Evolutionary conservation across 2,329 filamentous ascomycete genomes (phyloP).

Genomic region (Exophiala spinifera): DNA sequence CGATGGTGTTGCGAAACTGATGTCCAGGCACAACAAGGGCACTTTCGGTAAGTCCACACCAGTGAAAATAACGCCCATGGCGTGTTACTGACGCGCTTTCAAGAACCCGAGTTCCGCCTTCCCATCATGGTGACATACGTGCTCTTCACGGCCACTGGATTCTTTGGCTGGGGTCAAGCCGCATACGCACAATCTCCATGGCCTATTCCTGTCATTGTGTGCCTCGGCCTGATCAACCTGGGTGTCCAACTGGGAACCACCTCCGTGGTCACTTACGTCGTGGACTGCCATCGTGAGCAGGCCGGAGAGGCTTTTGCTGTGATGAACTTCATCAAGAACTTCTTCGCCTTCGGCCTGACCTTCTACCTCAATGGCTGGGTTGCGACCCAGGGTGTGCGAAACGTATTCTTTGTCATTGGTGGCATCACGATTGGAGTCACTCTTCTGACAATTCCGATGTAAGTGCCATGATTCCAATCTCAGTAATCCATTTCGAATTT

Average conservation of each 20-base stretch:
- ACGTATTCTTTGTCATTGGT: conserved; percentile 39
- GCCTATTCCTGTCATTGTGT: conserved; percentile 38
- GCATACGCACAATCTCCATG: conserved; percentile 32
- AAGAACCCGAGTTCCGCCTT: conserved; percentile 41
- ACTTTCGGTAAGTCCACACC: conserved; percentile 29
- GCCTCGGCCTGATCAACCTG: conserved; percentile 37
- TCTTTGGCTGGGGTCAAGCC: conserved; percentile 39
- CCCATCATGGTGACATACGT: conserved; percentile 38
- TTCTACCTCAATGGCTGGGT: conserved; percentile 44
- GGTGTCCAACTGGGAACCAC: conserved; percentile 41
- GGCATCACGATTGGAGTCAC: conserved; percentile 36
- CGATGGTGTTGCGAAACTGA: conserved; percentile 35
- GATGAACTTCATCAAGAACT: conserved; percentile 42
- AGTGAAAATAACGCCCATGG: background rate
- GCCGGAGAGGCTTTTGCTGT: conserved; percentile 40
- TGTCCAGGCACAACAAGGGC: conserved; percentile 38
- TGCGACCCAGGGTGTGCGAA: conserved; percentile 36
- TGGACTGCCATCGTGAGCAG: conserved; percentile 40
- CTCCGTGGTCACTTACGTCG: conserved; percentile 39
- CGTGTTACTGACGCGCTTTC: too few species aligned
- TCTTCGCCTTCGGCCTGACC: conserved; percentile 40
- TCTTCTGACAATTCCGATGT: conserved; percentile 36
- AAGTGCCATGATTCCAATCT: conserved; percentile 3
- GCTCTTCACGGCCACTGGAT: conserved; percentile 37
- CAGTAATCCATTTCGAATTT: too few species aligned